Base-by-base conservation (phyloP, 75 land plant species). In the Sequoia sempervirens region DNA sequence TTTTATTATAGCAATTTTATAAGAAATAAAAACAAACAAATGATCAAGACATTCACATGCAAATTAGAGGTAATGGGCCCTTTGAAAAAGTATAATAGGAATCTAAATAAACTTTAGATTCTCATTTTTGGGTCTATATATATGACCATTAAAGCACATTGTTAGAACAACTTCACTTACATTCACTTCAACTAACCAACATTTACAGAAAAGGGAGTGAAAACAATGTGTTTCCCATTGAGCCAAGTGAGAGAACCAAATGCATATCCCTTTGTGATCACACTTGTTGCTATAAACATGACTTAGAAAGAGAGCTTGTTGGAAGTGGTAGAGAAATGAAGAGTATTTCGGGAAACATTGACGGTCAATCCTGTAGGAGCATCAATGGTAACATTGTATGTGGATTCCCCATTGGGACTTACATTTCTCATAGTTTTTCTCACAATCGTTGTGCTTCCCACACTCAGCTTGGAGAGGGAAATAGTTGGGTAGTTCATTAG, bases 401-500 rank as follows among this genome's bases (percentile, higher is more conserved):
- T 54, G 11, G 91, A 81, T 85, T 92, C 92, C 10, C 81, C 87
- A 52, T 82, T 86, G 14, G 64, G 61, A 6, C 87, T 90, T 47
- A 94, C 92, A 58, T 92, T 91, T 34, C 90, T 94, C 15, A 90
- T 89, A 0, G 86, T 87, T 81, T 94, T 88, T 40, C 10, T 91
- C 14, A 95, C 89, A 12, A 74, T 70, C 8, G 28, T 83, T 47
- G 46, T 86, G 69, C 75, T 82, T 36, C 38, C 52, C 32, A 75
- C 84, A 26, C 83, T 79, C 32, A 91, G 83, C 7, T 73, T 84
- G 53, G 94, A 80, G 9, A 93, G 72, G 0, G 95, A 89, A 34
- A 94, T 92, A 43, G 94, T 88, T 41, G 97, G 96, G 81, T 94
- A 92, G 74, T 95, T 95, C 41, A 95, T 87, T 45, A 90, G 78